Conservation (phyloP, 75 land plant species). For the Adiantum capillusveneris region DNA sequence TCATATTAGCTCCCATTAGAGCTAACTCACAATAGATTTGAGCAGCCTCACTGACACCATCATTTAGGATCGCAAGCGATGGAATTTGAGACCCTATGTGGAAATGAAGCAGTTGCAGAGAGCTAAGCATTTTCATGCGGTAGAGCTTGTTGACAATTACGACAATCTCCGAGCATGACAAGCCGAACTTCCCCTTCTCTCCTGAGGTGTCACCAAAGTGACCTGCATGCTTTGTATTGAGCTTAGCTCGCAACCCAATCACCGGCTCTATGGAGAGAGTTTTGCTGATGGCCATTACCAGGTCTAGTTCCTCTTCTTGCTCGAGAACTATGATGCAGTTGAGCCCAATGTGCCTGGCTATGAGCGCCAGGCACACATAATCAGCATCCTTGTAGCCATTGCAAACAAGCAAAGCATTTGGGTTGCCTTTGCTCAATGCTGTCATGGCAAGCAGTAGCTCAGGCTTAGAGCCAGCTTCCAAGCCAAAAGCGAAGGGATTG, state of each 20-base stretch:
- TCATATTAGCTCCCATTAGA: constrained; percentile 41
- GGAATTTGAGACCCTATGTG: no score
- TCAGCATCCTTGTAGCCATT: constrained; percentile 43
- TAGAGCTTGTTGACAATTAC: constrained; percentile 36
- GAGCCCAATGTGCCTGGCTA: constrained; percentile 31
- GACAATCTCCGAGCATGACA: constrained; percentile 24
- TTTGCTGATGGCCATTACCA: constrained; percentile 26
- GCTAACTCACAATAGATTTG: constrained; percentile 41
- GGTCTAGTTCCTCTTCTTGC: constrained; percentile 44
- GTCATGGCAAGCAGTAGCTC: constrained; percentile 40
- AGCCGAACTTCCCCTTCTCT: constrained; percentile 44
- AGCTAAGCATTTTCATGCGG: constrained; percentile 33
- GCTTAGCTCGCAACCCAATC: constrained; percentile 38
- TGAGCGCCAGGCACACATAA: constrained; percentile 30
- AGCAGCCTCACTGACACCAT: no score
- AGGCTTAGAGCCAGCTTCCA: constrained; percentile 46
- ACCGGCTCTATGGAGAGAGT: constrained; percentile 25
- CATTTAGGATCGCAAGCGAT: constrained; percentile 29
- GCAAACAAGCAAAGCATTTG: constrained; percentile 37
- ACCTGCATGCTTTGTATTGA: constrained; percentile 37
- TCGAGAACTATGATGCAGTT: constrained; percentile 39
- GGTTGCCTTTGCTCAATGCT: constrained; percentile 29
- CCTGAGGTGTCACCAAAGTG: constrained; percentile 46
- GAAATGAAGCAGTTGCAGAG: no score
- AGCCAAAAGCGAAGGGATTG: constrained; percentile 21